These are phyloP conservation scores for Aspergillus egyptiacus DNA, from an alignment of 495 filamentous ascomycete genomes.

Conservation along the genomic window DNA sequence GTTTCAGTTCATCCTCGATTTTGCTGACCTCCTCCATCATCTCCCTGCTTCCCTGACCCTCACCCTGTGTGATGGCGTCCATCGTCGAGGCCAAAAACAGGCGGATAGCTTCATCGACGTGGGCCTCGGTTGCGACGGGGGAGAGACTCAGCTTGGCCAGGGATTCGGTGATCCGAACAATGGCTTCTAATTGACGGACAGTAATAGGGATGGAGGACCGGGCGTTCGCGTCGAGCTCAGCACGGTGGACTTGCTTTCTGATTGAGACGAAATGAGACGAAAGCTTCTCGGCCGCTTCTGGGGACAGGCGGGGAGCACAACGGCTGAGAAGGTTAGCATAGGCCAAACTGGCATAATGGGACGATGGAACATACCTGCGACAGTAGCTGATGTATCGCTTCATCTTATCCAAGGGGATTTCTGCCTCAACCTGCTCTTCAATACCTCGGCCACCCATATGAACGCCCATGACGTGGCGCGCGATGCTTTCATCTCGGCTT, in stretches of 20 bases:
- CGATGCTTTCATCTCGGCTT: slow-evolving; percentile 84
- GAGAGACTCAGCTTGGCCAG: slow-evolving; percentile 86
- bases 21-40: slow-evolving; percentile 82
- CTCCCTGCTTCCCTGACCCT: slow-evolving; percentile 73
- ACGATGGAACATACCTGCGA: slow-evolving; percentile 62
- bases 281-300: slow-evolving; percentile 92
- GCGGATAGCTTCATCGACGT: slow-evolving; percentile 97
- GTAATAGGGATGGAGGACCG: slow-evolving; percentile 96
- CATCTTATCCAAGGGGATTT: slow-evolving; percentile 94
- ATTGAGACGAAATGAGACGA: slow-evolving; percentile 97
- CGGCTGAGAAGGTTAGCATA: slow-evolving; percentile 52
- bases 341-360: not conserved
- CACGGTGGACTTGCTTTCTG: slow-evolving; percentile 85
- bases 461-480: slow-evolving; percentile 94
- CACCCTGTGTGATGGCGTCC: slow-evolving; percentile 92
- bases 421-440: slow-evolving; percentile 77
- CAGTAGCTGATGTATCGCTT: slow-evolving; percentile 97
- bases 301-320: slow-evolving; percentile 86
- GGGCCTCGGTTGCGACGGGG: slow-evolving; percentile 76
- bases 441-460: slow-evolving; percentile 87
- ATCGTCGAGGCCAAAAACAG: slow-evolving; percentile 96
- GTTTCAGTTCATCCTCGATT: slow-evolving; percentile 85
- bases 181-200: slow-evolving; percentile 92
- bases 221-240: slow-evolving; percentile 78
- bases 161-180: slow-evolving; percentile 94